Conservation (phyloP, 495 filamentous ascomycete species). For the Daldinia childiae region DNA sequence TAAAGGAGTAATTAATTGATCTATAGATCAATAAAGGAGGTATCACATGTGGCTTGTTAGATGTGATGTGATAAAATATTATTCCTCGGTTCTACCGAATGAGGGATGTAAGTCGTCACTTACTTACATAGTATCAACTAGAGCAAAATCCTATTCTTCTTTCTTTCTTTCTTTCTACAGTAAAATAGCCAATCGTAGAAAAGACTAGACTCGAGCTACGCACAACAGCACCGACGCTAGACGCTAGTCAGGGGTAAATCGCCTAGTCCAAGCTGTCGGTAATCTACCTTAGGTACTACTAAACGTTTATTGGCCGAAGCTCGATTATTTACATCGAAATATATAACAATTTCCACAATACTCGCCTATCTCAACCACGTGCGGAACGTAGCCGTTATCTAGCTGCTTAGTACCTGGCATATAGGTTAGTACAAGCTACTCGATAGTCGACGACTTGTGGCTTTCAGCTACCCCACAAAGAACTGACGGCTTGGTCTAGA, state of each 20-base stretch:
- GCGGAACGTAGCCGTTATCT: slow-evolving; percentile 6
- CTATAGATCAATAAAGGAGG: not conserved
- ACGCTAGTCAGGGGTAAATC: slow-evolving; percentile 33
- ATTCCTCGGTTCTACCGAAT: slow-evolving; percentile 5
- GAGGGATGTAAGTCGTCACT: slow-evolving; percentile 1
- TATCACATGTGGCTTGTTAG: not conserved
- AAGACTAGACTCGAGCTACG: slow-evolving; percentile 7
- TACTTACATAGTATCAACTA: not conserved
- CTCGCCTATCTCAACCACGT: slow-evolving; percentile 12
- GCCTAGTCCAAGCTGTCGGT: slow-evolving; percentile 6
- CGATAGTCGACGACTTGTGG: slow-evolving; percentile 6
- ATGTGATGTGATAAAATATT: not conserved
- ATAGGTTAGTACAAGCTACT: slow-evolving; percentile 7
- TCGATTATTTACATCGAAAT: slow-evolving; percentile 8
- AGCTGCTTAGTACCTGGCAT: slow-evolving; percentile 9
- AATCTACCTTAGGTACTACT: not conserved
- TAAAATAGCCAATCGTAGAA: slow-evolving; percentile 9
- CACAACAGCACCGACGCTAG: slow-evolving; percentile 6
- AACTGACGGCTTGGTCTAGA: slow-evolving; percentile 17
- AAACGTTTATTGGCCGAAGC: not conserved
- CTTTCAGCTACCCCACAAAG: slow-evolving; percentile 25
- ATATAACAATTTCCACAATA: slow-evolving; percentile 8
- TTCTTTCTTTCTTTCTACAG: not conserved
- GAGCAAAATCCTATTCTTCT: slow-evolving; percentile 1
- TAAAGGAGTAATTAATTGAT: not conserved